phyloP scores from a whole-genome alignment of 257 asterid species.

The Nicotiana paniculata region DNA sequence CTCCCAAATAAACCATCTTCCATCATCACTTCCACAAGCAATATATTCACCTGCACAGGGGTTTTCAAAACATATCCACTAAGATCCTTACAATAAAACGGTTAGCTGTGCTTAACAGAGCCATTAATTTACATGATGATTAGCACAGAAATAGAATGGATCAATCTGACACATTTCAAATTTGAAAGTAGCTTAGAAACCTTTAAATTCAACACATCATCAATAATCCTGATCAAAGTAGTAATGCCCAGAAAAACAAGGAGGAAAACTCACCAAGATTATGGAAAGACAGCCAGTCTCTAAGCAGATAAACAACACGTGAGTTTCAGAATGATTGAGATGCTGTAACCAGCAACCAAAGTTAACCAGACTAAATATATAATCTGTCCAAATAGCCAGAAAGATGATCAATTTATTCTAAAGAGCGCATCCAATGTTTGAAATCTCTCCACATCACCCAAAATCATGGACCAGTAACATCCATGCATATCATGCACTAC shows the following conservation, averaged over 20 bases:
- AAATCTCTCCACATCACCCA: too few species aligned
- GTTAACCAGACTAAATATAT: not conserved
- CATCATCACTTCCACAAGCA: conserved; percentile 98
- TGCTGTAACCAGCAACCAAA: not conserved
- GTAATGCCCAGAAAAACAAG: not conserved
- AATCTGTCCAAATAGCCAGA: not conserved
- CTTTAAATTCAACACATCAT: not conserved
- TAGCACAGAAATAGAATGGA: not conserved
- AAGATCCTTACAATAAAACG: not conserved
- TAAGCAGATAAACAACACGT: not conserved
- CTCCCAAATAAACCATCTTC: conserved; percentile 98
- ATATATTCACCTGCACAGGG: conserved; percentile 68
- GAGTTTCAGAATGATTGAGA: not conserved
- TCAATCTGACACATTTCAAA: not conserved
- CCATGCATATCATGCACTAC: not conserved
- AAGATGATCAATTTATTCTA: not conserved
- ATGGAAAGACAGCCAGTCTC: not conserved
- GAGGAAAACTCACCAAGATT: not conserved
- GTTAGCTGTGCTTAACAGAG: conserved; percentile 2
- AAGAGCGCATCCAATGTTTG: not conserved
- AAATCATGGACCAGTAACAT: too few species aligned
- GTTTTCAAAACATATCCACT: conserved; percentile 4
- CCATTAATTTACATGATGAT: not conserved
- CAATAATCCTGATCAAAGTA: not conserved
- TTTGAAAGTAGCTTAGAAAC: not conserved